phyloP scores from a whole-genome alignment of 148 eudicot genomes.

The Hydrangea macrophylla region DNA sequence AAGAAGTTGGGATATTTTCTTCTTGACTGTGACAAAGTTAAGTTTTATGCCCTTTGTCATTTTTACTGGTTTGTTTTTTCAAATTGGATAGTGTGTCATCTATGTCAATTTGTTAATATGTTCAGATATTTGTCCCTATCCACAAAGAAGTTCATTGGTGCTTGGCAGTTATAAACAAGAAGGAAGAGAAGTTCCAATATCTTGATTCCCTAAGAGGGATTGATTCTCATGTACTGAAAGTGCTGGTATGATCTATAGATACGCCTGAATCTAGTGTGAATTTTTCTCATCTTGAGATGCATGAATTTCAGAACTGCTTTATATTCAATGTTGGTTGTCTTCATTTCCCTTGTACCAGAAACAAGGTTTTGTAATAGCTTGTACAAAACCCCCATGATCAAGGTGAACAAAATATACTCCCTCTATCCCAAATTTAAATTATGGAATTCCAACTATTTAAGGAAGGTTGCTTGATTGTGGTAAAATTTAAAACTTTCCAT shows the following conservation, averaged over 20 bases:
- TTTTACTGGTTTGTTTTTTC: constrained; percentile 1
- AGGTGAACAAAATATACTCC: too few species aligned
- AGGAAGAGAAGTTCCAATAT: constrained; percentile 87
- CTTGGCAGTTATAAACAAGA: constrained; percentile 89
- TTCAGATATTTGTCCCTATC: constrained; percentile 90
- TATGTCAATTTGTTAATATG: constrained; percentile 14
- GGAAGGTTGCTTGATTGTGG: too few species aligned
- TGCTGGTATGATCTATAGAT: constrained; percentile 60
- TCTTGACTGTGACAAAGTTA: constrained; percentile 84
- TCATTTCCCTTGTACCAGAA: too few species aligned
- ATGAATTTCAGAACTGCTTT: too few species aligned
- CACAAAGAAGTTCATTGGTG: constrained; percentile 92
- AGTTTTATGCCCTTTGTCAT: constrained; percentile 13
- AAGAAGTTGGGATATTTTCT: constrained; percentile 88
- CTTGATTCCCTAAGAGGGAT: constrained; percentile 78
- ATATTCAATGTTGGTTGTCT: too few species aligned
- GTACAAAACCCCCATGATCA: too few species aligned
- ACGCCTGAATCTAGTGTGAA: not conserved
- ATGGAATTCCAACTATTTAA: too few species aligned
- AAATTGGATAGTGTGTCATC: not conserved
- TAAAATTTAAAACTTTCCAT: too few species aligned
- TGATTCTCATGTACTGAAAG: constrained; percentile 55
- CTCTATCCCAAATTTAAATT: too few species aligned
- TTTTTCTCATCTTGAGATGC: constrained; percentile 4
- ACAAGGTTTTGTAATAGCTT: too few species aligned